Percentiles rank a stretch among this genome's conserved stretches.
Conservation (phyloP, 352 stramenopile species). For the Phytophthora sp. region DNA sequence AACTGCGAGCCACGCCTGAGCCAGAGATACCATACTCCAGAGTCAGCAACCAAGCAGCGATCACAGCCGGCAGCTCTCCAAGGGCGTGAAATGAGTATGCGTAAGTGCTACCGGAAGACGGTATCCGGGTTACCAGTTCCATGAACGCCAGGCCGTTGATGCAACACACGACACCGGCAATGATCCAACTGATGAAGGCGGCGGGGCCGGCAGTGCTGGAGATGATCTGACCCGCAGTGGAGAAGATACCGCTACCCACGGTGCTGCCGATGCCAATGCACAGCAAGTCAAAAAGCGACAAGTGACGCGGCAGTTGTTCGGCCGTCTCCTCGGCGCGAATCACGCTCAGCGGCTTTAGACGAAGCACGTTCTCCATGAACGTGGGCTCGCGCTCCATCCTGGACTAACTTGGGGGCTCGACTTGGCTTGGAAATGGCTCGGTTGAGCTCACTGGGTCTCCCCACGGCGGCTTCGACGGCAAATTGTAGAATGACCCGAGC, state of each 20-base stretch:
- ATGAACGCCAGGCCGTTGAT: constrained; percentile 90
- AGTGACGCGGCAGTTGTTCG: constrained; percentile 63
- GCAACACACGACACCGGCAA: constrained; percentile 82
- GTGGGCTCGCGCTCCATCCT: constrained; percentile 40
- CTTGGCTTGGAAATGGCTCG: constrained; percentile 1
- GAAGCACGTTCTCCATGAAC: constrained; percentile 62
- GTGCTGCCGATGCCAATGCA: constrained; percentile 93
- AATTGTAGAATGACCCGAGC: constrained; percentile 23
- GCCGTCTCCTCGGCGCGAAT: constrained; percentile 79
- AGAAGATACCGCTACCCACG: constrained; percentile 92
- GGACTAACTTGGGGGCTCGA: neutral
- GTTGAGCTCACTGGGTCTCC: constrained; percentile 16
- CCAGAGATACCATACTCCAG: constrained; percentile 93
- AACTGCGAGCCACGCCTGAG: constrained; percentile 91
- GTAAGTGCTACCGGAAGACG: constrained; percentile 91
- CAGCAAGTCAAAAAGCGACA: constrained; percentile 92
- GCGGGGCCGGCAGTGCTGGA: constrained; percentile 75
- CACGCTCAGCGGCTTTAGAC: constrained; percentile 73
- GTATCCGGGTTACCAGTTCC: constrained; percentile 88
- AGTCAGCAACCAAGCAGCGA: constrained; percentile 87
- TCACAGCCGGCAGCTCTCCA: constrained; percentile 91
- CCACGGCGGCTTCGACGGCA: constrained; percentile 25
- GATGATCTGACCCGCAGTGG: constrained; percentile 79
- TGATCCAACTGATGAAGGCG: constrained; percentile 79
- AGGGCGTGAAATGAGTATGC: constrained; percentile 92